A percentile compares a stretch with the other conserved stretches of the same genome.
phyloP scores from a whole-genome alignment of 169 alveolate genomes.

The Eimeria maxima region DNA sequence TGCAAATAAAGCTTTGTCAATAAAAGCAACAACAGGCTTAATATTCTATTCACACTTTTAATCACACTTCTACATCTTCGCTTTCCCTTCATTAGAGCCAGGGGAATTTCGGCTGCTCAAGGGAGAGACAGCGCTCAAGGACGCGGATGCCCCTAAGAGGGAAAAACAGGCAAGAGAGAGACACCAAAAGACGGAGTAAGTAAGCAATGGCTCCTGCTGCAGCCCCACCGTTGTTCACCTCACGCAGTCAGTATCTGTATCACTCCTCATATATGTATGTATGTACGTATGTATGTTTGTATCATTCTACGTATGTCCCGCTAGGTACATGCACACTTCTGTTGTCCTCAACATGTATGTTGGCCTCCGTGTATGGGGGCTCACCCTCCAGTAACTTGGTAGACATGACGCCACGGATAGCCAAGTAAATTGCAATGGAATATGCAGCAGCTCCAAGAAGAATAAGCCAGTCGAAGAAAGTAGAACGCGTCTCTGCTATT shows the following conservation, averaged over 20 bases:
- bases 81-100: not conserved
- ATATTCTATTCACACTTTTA: not conserved
- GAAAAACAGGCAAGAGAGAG: not conserved
- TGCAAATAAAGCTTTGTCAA: not conserved
- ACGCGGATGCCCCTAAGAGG: not conserved
- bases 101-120: not conserved
- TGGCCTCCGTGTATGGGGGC: not conserved
- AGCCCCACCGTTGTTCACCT: no score
- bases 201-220: not conserved
- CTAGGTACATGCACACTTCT: not conserved
- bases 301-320: not conserved
- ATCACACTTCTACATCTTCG: not conserved
- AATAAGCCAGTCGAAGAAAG: constrained; percentile 52
- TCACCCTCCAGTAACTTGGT: constrained; percentile 2
- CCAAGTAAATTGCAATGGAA: constrained; percentile 29
- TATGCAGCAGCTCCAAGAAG: constrained; percentile 9
- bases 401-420: constrained; percentile 1
- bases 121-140: not conserved
- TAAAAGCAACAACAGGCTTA: not conserved
- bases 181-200: not conserved
- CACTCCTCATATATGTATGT: not conserved
- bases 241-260: not conserved
- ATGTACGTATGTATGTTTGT: not conserved
- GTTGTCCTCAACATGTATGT: not conserved
- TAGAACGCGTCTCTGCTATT: constrained; percentile 24